Evolutionary conservation across 805 yeast species (phyloP), one percentile per base, ranked within the genome.

Genomic region (Candida vartiovaarae): DNA sequence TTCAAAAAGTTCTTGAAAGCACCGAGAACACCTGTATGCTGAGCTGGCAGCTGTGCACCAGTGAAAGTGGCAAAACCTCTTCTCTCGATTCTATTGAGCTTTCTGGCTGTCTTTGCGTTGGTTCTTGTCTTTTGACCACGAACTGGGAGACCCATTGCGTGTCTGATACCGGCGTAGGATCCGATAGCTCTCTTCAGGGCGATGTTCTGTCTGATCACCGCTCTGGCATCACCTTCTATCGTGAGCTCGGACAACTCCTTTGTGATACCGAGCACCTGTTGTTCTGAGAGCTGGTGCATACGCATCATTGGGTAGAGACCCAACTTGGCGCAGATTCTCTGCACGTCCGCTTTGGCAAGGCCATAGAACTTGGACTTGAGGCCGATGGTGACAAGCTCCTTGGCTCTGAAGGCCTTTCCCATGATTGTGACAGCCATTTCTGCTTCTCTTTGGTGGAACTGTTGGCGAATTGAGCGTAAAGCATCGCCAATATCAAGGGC

Each of bases 251-350:
- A 78, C 39, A 93, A 71, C 62, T 93, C 96, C 62, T 89, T 91
- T 33, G 96, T 84, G 37, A 93, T 71, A 32, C 84, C 78, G 77
- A 91, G 75, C 37, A 89, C 74, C 56, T 89, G 95, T 27, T 88
- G 85, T 65, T 93, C 98, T 28, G 84, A 71, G 33, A 93, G 75
- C 65, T 93, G 95, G 62, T 86, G 93, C 85, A 90, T 83, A 66
- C 95, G 79, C 95, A 91, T 90, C 61, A 76, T 72, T 38, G 98
- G 98, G 59, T 90, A 91, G 47, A 93, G 76, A 8, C 96, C 96
- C 24, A 91, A 77, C 60, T 80, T 87, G 34, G 97, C 81, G 62
- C 96, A 89, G 42, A 93, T 71, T 55, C 72, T 70, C 50, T 76
- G 76, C 3, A 97, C 91, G 8, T 84, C 78, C 42, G 68, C 63